Conservation (phyloP, 31 red algal genomes). For the Asparagopsis taxiformis region DNA sequence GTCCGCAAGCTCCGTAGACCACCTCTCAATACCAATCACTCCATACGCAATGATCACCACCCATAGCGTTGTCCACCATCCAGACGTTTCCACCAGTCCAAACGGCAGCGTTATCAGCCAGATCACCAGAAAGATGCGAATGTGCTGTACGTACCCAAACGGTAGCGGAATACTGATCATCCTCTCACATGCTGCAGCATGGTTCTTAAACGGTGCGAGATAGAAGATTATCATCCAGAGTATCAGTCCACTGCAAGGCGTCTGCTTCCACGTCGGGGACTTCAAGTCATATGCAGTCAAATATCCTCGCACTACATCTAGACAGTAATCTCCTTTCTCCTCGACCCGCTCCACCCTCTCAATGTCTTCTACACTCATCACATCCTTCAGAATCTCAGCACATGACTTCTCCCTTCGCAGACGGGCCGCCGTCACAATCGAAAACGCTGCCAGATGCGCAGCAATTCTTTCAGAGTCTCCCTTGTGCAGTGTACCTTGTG, state of each 20-base stretch:
- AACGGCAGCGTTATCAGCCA: no score
- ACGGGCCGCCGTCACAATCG: conserved; percentile 3
- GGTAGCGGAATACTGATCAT: conserved; percentile 4
- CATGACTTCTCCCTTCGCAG: background rate
- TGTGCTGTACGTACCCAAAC: background rate
- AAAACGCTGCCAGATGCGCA: no score
- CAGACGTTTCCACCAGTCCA: no score
- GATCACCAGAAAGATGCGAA: conserved; percentile 6
- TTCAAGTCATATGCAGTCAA: background rate
- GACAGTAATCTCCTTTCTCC: no score
- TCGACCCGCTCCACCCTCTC: background rate
- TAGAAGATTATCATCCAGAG: background rate
- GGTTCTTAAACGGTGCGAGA: background rate
- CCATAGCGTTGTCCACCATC: no score
- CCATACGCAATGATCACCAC: no score
- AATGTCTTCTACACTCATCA: background rate
- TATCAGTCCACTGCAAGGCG: background rate
- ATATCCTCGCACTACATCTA: no score
- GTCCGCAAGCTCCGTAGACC: conserved; percentile 10
- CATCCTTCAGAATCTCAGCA: background rate
- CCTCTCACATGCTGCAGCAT: background rate
- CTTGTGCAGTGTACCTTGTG: background rate
- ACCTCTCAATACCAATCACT: conserved; percentile 11
- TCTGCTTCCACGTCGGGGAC: no score
- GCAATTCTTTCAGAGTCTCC: background rate